phyloP scores from a whole-genome alignment of 2,329 filamentous ascomycete species.

The Simplicillium sp. region DNA sequence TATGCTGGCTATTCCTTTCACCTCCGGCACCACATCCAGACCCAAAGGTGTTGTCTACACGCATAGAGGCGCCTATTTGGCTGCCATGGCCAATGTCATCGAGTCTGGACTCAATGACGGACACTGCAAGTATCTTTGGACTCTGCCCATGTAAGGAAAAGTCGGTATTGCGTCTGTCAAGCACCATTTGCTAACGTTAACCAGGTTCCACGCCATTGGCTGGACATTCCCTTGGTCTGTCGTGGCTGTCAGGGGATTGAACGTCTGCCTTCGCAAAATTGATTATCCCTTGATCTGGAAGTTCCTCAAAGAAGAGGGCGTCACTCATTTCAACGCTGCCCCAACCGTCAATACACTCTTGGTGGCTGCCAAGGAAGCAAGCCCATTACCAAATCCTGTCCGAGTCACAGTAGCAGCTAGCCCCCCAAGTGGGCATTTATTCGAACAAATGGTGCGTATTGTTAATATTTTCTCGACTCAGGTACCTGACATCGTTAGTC shows the following conservation, averaged over 20 bases:
- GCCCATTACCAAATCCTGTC: constrained; percentile 58
- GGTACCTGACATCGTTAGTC: constrained; percentile 14
- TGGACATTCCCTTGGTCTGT: constrained; percentile 92
- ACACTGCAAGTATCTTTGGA: constrained; percentile 81
- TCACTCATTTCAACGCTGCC: constrained; percentile 93
- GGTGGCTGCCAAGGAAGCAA: constrained; percentile 70
- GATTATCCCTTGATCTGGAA: constrained; percentile 92
- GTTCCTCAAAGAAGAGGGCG: constrained; percentile 71
- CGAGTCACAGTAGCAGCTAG: constrained; percentile 87
- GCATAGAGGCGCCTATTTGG: constrained; percentile 79
- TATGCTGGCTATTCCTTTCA: constrained; percentile 83
- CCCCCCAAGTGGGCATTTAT: constrained; percentile 81
- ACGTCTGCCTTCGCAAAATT: constrained; percentile 90
- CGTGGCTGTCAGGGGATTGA: constrained; percentile 87
- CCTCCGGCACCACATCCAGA: constrained; percentile 80
- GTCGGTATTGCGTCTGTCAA: background rate
- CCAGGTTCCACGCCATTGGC: constrained; percentile 55
- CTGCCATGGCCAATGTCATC: constrained; percentile 74
- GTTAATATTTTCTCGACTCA: constrained; percentile 2
- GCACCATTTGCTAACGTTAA: background rate
- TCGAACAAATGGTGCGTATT: constrained; percentile 72
- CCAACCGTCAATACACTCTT: constrained; percentile 94
- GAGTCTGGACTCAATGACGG: constrained; percentile 76
- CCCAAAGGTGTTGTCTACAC: constrained; percentile 94
- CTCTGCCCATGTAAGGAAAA: constrained; percentile 72